phyloP scores from a whole-genome alignment of 495 filamentous ascomycete genomes.

The Penicillium cinerascens region DNA sequence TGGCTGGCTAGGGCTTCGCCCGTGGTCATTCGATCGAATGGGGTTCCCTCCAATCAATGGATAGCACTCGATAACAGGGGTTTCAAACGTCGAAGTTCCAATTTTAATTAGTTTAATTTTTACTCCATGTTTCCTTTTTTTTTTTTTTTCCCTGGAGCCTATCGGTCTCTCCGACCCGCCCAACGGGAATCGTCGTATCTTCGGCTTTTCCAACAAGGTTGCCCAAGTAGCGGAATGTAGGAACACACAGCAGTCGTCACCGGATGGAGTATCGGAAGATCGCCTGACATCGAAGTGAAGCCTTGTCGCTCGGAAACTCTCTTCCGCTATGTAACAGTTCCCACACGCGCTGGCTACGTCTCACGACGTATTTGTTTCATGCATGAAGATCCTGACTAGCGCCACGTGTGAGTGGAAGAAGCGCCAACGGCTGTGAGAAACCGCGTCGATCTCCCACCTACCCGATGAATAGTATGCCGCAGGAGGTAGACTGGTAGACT shows the following conservation, averaged over 20 bases:
- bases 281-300: conserved; percentile 4
- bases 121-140: conserved; percentile 1
- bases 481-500: not conserved
- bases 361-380: conserved; percentile 22
- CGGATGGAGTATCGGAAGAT: conserved; percentile 1
- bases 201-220: conserved; percentile 7
- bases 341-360: not conserved
- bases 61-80: not conserved
- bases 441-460: conserved; percentile 43
- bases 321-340: not conserved
- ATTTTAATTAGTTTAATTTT: too few relatives aligned
- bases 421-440: conserved; percentile 46
- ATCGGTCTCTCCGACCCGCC: conserved; percentile 12
- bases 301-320: not conserved
- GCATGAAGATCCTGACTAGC: conserved; percentile 46
- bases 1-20: not conserved
- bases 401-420: conserved; percentile 42
- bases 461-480: conserved; percentile 26
- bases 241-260: conserved; percentile 16
- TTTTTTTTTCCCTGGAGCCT: conserved; percentile 1
- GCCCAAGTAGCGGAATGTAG: conserved; percentile 7
- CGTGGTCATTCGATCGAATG: conserved; percentile 4
- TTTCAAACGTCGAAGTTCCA: conserved; percentile 4
- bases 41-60: not conserved
- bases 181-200: conserved; percentile 2